Evolutionary conservation across 768 basidiomycete species (phyloP).

Genomic region (Rhodotorula diobovata): DNA sequence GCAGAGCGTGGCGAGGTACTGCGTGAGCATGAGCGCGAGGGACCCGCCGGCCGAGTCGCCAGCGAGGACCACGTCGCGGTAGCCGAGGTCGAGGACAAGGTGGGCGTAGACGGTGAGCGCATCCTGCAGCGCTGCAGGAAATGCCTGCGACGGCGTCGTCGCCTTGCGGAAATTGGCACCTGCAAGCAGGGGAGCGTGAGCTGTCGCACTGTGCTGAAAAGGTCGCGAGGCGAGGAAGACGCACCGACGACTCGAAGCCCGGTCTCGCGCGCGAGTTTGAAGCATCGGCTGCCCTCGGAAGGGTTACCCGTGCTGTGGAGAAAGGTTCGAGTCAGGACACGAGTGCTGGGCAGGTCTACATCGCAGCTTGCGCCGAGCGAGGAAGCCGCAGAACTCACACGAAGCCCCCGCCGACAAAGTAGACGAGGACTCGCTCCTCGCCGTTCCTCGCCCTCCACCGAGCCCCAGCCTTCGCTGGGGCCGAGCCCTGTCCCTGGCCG

Average conservation of each 20-base stretch:
- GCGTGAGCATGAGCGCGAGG: slow-evolving; percentile 30
- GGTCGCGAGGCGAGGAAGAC: not conserved
- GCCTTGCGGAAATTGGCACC: slow-evolving; percentile 40
- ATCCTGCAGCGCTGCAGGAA: slow-evolving; percentile 39
- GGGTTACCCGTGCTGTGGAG: slow-evolving; percentile 12
- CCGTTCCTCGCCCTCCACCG: slow-evolving; percentile 1
- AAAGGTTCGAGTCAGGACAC: not conserved
- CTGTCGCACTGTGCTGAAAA: not conserved
- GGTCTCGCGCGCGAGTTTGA: slow-evolving; percentile 26
- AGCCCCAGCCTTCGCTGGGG: not conserved
- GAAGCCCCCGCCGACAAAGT: slow-evolving; percentile 39
- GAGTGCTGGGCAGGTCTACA: too few relatives aligned
- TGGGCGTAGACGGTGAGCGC: slow-evolving; percentile 37
- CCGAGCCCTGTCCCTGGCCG: not conserved
- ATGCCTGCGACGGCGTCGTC: slow-evolving; percentile 8
- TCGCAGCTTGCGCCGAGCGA: too few relatives aligned
- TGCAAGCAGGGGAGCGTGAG: not conserved
- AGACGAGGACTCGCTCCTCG: slow-evolving; percentile 24
- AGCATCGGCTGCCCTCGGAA: slow-evolving; percentile 21
- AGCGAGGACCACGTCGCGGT: slow-evolving; percentile 31
- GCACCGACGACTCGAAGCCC: slow-evolving; percentile 23
- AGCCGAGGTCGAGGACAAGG: slow-evolving; percentile 36
- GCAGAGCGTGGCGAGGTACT: slow-evolving; percentile 31
- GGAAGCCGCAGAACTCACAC: slow-evolving; percentile 11
- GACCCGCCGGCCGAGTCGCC: slow-evolving; percentile 40